Percentiles rank a stretch among this genome's conserved stretches.
Evolutionary conservation across 169 alveolate genomes (phyloP).

Genomic region (Cryptosporidium tyzzeri): DNA sequence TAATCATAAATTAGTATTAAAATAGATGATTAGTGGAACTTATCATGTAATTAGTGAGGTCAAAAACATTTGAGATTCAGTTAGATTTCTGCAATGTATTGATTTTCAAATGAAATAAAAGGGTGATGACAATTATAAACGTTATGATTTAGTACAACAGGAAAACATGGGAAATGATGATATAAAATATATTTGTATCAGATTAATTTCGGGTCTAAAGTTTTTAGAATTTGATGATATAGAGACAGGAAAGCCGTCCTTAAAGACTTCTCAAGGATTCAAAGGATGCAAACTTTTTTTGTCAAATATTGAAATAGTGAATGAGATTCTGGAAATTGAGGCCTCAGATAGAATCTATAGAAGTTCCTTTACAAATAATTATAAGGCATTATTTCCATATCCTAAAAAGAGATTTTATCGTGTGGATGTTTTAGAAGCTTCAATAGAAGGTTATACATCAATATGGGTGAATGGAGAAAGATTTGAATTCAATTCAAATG

Average conservation of each 20-base stretch:
- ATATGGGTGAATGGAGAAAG: conserved; percentile 75
- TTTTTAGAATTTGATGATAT: conserved; percentile 67
- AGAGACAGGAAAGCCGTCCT: conserved; percentile 58
- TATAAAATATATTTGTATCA: conserved; percentile 27
- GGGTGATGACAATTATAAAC: not conserved
- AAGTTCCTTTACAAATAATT: conserved; percentile 41
- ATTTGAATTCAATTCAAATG: conserved; percentile 45
- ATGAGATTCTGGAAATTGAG: conserved; percentile 33
- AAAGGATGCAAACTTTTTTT: conserved; percentile 62
- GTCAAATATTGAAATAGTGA: conserved; percentile 47
- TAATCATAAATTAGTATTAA: not conserved
- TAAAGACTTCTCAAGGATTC: conserved; percentile 57
- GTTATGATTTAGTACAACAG: not conserved
- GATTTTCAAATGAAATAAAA: not conserved
- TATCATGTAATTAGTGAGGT: not conserved
- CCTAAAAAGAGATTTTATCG: conserved; percentile 45
- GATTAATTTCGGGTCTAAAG: conserved; percentile 52
- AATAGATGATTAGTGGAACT: conserved; percentile 10
- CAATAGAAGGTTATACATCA: conserved; percentile 68
- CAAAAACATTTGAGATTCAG: not conserved
- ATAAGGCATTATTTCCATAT: conserved; percentile 51
- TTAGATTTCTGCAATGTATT: not conserved
- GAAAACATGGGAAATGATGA: conserved; percentile 24
- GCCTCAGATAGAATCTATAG: conserved; percentile 38
- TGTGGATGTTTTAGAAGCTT: conserved; percentile 75